Conservation (phyloP, 257 asterid genomes). For the Knoxia roxburghii region DNA sequence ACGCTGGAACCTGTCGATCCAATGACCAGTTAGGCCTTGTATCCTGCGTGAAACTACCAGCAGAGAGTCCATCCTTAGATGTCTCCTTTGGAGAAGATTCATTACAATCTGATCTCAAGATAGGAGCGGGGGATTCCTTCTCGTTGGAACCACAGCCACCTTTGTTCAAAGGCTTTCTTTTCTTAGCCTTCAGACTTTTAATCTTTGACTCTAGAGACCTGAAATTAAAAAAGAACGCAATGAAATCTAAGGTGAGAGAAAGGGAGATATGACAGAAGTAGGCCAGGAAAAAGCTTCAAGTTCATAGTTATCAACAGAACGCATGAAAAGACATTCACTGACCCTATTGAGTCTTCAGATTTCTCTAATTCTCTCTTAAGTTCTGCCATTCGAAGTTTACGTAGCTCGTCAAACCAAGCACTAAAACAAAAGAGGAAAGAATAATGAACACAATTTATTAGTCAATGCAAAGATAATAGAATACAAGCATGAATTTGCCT, state of each 20-base stretch:
- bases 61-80: conserved; percentile 60
- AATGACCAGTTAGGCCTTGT: conserved; percentile 36
- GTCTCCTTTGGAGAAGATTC: conserved; percentile 45
- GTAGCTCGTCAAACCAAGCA: conserved; percentile 83
- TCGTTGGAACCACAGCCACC: conserved; percentile 30
- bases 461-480: neutral
- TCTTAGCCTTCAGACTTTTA: conserved; percentile 46
- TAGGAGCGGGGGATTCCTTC: conserved; percentile 44
- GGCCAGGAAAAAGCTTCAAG: neutral
- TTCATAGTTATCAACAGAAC: neutral
- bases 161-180: conserved; percentile 29
- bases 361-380: conserved; percentile 62
- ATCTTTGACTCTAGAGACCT: conserved; percentile 80
- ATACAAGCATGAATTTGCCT: neutral
- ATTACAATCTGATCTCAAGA: conserved; percentile 45
- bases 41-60: conserved; percentile 71
- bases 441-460: conserved; percentile 7
- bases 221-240: conserved; percentile 17
- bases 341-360: conserved; percentile 87
- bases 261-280: neutral
- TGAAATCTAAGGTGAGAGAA: neutral
- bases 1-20: conserved; percentile 29
- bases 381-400: conserved; percentile 69
- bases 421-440: conserved; percentile 32
- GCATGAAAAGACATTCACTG: conserved; percentile 20